Conservation (phyloP, 306 rosid genomes). For the Coriaria nepalensis region DNA sequence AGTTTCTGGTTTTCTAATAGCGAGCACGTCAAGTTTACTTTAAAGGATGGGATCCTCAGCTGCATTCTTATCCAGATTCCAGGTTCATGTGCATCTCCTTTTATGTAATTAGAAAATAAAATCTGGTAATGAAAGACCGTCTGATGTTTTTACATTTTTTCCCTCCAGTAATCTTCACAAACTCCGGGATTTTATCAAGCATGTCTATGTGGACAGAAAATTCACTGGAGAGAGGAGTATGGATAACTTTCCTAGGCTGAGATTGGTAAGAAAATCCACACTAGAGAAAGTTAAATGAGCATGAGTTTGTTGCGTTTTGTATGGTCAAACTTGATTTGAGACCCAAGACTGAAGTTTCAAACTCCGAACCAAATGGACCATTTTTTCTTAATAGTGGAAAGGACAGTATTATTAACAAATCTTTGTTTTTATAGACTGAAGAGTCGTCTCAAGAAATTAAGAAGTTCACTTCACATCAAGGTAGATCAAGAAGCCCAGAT, state of each 20-base stretch:
- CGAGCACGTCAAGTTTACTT: constrained; percentile 62
- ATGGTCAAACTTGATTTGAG: too few species aligned
- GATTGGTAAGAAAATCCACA: constrained; percentile 69
- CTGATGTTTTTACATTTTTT: constrained; percentile 27
- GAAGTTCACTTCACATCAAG: constrained; percentile 19
- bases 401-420: too few species aligned
- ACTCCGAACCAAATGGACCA: too few species aligned
- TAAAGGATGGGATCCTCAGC: constrained; percentile 58
- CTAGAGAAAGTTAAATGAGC: too few species aligned
- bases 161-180: constrained; percentile 44
- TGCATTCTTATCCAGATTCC: constrained; percentile 49
- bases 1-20: constrained; percentile 31
- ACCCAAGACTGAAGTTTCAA: too few species aligned
- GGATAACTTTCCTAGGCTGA: constrained; percentile 30
- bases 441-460: constrained; percentile 31
- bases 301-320: too few species aligned
- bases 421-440: constrained; percentile 25
- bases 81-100: constrained; percentile 26
- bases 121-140: constrained; percentile 6
- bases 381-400: too few species aligned
- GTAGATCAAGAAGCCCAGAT: constrained; percentile 21
- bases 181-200: constrained; percentile 68
- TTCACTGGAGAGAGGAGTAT: constrained; percentile 46
- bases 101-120: constrained; percentile 1
- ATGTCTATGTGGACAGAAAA: constrained; percentile 52